Conservation (phyloP, 2,329 filamentous ascomycete species). For the Setomelanomma holmii region DNA sequence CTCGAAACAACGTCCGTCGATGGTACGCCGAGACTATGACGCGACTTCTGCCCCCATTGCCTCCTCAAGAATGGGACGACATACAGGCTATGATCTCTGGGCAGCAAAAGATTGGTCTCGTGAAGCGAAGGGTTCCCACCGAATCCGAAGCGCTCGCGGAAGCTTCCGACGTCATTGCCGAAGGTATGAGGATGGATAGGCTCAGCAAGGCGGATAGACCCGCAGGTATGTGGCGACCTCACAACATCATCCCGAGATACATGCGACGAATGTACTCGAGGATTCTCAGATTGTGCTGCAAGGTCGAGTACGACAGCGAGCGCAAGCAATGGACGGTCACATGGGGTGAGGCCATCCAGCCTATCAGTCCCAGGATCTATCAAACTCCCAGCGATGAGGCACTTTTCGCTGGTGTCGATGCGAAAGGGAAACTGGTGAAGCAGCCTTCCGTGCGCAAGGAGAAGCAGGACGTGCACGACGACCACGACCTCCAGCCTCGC, state of each 20-base stretch:
- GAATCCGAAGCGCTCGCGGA: conserved; percentile 1
- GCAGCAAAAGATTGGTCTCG: conserved; percentile 31
- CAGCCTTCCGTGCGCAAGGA: conserved; percentile 7
- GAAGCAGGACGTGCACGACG: background rate
- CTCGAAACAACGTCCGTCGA: conserved; percentile 51
- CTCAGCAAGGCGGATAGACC: conserved; percentile 34
- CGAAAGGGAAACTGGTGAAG: conserved; percentile 14
- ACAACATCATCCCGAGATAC: conserved; percentile 50
- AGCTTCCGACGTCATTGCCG: conserved; percentile 17
- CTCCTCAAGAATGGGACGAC: conserved; percentile 52
- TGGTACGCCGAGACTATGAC: conserved; percentile 55
- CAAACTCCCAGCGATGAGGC: conserved; percentile 22
- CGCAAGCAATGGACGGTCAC: conserved; percentile 32
- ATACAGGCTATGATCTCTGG: conserved; percentile 51
- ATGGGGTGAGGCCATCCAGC: conserved; percentile 31
- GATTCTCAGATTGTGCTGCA: conserved; percentile 52
- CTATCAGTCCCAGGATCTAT: conserved; percentile 18
- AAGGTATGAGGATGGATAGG: conserved; percentile 32
- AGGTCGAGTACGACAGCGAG: conserved; percentile 48
- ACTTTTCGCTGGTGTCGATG: conserved; percentile 42
- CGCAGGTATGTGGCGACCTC: conserved; percentile 33
- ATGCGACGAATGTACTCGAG: conserved; percentile 56
- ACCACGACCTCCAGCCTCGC: conserved; percentile 19
- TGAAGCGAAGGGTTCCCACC: conserved; percentile 26
- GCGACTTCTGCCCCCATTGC: conserved; percentile 54